Conservation (phyloP, 2,329 filamentous ascomycete genomes). For the Trichophyton verrucosum region DNA sequence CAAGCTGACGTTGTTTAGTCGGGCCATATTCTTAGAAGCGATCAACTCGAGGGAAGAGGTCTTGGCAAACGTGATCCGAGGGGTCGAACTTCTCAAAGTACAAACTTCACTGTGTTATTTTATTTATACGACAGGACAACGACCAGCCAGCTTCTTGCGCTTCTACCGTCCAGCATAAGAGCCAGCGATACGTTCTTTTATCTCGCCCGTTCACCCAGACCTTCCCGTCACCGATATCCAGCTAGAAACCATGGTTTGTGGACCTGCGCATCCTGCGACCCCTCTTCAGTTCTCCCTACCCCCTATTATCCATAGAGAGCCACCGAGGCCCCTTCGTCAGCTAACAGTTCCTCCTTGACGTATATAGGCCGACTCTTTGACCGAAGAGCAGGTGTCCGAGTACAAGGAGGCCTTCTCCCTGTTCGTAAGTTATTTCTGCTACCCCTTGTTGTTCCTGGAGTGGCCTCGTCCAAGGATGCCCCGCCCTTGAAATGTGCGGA, state of each 20-base stretch:
- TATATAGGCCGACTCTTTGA: slow-evolving; percentile 83
- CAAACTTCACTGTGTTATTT: neutral
- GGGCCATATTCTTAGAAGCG: too few species aligned
- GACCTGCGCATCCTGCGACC: neutral
- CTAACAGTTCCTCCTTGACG: neutral
- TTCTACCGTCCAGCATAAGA: neutral
- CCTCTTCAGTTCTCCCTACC: neutral
- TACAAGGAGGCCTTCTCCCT: slow-evolving; percentile 99
- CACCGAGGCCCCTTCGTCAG: neutral
- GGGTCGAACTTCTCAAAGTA: neutral
- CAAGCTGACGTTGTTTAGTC: too few species aligned
- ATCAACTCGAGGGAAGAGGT: too few species aligned
- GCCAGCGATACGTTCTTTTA: neutral
- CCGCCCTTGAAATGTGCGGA: slow-evolving; percentile 5
- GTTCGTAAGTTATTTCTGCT: slow-evolving; percentile 60
- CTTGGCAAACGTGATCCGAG: slow-evolving; percentile 3
- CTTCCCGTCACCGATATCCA: neutral
- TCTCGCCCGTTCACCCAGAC: neutral
- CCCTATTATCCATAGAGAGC: neutral
- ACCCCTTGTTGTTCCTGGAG: neutral
- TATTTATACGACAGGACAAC: neutral
- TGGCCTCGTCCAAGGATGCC: neutral
- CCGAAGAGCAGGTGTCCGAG: slow-evolving; percentile 99
- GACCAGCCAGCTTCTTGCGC: neutral
- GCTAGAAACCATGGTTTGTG: neutral